phyloP scores from a whole-genome alignment of 1,284 basidiomycete genomes.

The Cutaneotrichosporon daszewskae region DNA sequence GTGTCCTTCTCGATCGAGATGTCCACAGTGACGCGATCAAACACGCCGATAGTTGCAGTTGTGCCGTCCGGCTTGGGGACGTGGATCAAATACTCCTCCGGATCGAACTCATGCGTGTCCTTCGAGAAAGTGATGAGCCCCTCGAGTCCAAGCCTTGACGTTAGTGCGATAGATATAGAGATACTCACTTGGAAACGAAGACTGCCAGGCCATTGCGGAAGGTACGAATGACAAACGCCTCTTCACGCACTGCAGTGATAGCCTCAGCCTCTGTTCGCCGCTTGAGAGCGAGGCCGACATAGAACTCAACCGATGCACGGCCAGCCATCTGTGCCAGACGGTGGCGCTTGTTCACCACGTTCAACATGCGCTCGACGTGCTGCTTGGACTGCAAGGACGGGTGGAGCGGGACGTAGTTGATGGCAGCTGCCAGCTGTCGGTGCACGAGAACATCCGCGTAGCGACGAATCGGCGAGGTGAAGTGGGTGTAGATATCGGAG shows the following conservation, averaged over 20 bases:
- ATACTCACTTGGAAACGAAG: slow-evolving; percentile 81
- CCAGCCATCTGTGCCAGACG: slow-evolving; percentile 96
- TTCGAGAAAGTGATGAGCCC: slow-evolving; percentile 88
- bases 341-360: slow-evolving; percentile 83
- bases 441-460: slow-evolving; percentile 96
- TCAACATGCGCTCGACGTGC: slow-evolving; percentile 80
- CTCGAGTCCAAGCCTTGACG: slow-evolving; percentile 78
- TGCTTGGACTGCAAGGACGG: slow-evolving; percentile 79
- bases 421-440: slow-evolving; percentile 86
- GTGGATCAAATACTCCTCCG: slow-evolving; percentile 80
- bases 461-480: slow-evolving; percentile 86
- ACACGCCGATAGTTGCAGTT: slow-evolving; percentile 67
- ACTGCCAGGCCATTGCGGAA: slow-evolving; percentile 95
- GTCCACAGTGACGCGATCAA: slow-evolving; percentile 85
- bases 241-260: slow-evolving; percentile 53
- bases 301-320: slow-evolving; percentile 93
- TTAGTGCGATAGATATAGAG: slow-evolving; percentile 1
- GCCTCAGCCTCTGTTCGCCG: slow-evolving; percentile 54
- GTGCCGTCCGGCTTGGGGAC: slow-evolving; percentile 54
- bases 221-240: slow-evolving; percentile 90
- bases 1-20: slow-evolving; percentile 91
- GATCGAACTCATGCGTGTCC: slow-evolving; percentile 74
- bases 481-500: slow-evolving; percentile 95
- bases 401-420: slow-evolving; percentile 77
- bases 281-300: slow-evolving; percentile 87